Base-by-base conservation (phyloP, 257 asterid species). In the Lavandula angustifolia region DNA sequence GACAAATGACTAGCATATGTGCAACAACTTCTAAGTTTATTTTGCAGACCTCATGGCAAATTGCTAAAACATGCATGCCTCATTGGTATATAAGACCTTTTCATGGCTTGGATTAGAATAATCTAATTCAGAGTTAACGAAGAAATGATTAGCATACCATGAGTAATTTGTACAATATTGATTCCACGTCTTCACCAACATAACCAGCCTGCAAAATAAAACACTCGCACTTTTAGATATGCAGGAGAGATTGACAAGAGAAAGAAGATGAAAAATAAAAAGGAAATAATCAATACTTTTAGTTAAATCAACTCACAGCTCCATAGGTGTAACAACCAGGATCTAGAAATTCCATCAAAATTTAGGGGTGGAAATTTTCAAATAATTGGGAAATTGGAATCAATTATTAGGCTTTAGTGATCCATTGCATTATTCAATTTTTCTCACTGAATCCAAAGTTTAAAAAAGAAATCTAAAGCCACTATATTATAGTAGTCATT, bases 101-200 rank as follows among this genome's bases (percentile, higher is more conserved):
- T 34, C 64, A 51, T 29, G 54, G 16, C 49, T 64, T 35, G 41
- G 53, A 14, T 27, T 40, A 54, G 7, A 31, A 50, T 66, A 76
- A 51, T 34, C 71, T 58, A 4, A 68, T 62, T 53, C 46, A 7
- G 27, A 6, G 18, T 46, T 6, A 41, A 40, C 49, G 10, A 55
- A 60, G 59, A 52, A 55, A 69, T 10, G 42, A 62, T 9, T 54
- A 35, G 37, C 60, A 47, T 81, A 91, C 98, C 77, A 70, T 69
- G 61, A 91, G 95, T 69, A 91, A 72, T 79, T 91, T 91, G 84
- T 87, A 80, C 80, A 91, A 74, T 82, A 91, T 91, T 60, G 98
- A 87, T 80, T 87, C 98, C 52, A 91, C 98, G 68, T 91, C 98
- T 86, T 91, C 98, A 42, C 98, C 98, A 60, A 91, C 98, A 54